These are phyloP conservation scores for Chaetoscypha palmicola DNA, from an alignment of 2,329 filamentous ascomycete species.

Conservation along the genomic window DNA sequence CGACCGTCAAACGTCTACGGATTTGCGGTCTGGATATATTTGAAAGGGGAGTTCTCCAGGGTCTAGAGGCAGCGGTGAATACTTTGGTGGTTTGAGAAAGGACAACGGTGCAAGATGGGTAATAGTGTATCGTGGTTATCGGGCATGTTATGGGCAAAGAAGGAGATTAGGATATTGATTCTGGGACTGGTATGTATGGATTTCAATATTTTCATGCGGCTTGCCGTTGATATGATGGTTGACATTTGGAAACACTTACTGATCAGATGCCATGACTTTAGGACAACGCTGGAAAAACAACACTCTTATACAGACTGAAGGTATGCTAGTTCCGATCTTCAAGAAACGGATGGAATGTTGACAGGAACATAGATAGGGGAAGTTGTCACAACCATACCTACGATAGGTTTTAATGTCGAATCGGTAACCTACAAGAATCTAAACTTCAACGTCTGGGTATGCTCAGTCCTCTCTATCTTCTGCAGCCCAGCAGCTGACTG, in stretches of 20 bases:
- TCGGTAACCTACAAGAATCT: constrained; percentile 97
- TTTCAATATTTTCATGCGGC: no score
- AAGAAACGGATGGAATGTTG: neutral
- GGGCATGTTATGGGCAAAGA: constrained; percentile 78
- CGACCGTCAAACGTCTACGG: no score
- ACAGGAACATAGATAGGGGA: constrained; percentile 99
- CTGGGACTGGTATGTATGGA: constrained; percentile 75
- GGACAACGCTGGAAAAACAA: constrained; percentile 99
- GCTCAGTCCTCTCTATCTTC: constrained; percentile 25
- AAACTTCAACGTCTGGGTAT: constrained; percentile 97
- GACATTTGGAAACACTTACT: constrained; percentile 4
- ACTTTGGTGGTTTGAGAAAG: constrained; percentile 10
- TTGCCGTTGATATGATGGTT: no score
- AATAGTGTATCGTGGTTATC: constrained; percentile 63
- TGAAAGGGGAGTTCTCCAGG: neutral
- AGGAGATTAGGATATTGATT: constrained; percentile 95
- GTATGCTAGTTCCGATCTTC: constrained; percentile 38
- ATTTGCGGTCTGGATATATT: neutral
- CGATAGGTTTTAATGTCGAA: constrained; percentile 98
- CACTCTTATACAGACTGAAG: constrained; percentile 91
- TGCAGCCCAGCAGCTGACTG: neutral
- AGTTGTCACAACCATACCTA: constrained; percentile 97
- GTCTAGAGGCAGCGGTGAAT: constrained; percentile 12
- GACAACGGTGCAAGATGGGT: constrained; percentile 46
- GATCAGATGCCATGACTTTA: constrained; percentile 34